Percentiles rank a stretch among this genome's conserved stretches.
Conservation (phyloP, 495 filamentous ascomycete species). For the Tetracladium setigerum region DNA sequence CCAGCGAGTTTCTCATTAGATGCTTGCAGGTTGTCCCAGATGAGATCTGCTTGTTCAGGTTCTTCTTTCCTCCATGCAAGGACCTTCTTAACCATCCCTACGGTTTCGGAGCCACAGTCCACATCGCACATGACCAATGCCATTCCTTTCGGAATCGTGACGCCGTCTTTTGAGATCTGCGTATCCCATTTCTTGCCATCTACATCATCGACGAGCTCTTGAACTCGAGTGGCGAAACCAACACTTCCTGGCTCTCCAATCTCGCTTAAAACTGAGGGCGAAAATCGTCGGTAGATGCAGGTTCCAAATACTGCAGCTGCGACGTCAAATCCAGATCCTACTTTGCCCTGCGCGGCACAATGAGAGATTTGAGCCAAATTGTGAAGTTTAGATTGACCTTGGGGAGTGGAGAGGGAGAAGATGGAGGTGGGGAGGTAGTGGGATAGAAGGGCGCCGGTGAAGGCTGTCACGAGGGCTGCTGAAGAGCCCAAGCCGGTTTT, state of each 20-base stretch:
- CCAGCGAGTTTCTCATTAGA: slow-evolving; percentile 64
- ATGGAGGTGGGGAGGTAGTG: slow-evolving; percentile 63
- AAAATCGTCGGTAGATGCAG: slow-evolving; percentile 86
- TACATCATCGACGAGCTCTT: slow-evolving; percentile 54
- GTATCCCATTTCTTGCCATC: slow-evolving; percentile 64
- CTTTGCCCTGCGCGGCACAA: slow-evolving; percentile 93
- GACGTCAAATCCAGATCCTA: slow-evolving; percentile 96
- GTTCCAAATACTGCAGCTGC: slow-evolving; percentile 87
- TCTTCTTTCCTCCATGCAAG: slow-evolving; percentile 72
- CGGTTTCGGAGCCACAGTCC: slow-evolving; percentile 87
- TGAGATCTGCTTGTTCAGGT: slow-evolving; percentile 50
- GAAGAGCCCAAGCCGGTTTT: slow-evolving; percentile 97
- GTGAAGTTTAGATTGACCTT: slow-evolving; percentile 52
- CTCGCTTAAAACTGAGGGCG: slow-evolving; percentile 59
- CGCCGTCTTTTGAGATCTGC: slow-evolving; percentile 54
- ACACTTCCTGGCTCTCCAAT: slow-evolving; percentile 55
- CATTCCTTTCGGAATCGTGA: slow-evolving; percentile 54
- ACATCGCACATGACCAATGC: slow-evolving; percentile 90
- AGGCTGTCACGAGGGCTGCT: slow-evolving; percentile 86
- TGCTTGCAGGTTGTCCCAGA: slow-evolving; percentile 68
- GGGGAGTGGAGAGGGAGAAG: slow-evolving; percentile 38
- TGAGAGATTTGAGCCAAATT: slow-evolving; percentile 91
- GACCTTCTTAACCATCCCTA: slow-evolving; percentile 90
- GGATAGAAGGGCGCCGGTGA: slow-evolving; percentile 72
- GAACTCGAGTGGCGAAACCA: slow-evolving; percentile 59